A percentile compares a stretch with the other conserved stretches of the same genome.
phyloP scores from a whole-genome alignment of 148 eudicot species.

The Chenopodium formosanum region DNA sequence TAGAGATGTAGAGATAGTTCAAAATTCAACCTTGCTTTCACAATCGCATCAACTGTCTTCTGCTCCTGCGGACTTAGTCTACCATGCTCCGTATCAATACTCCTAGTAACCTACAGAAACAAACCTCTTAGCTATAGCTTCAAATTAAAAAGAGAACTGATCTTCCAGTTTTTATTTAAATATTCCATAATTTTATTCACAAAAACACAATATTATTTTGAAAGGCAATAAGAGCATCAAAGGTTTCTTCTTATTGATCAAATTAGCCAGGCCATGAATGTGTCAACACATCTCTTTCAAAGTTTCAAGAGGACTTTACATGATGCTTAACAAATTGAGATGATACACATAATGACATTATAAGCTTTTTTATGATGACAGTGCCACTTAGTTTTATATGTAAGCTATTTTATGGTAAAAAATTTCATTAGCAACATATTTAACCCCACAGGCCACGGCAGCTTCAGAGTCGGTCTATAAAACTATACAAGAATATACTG shows the following conservation, averaged over 20 bases:
- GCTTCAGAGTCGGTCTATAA: no score
- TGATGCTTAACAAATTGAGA: neutral
- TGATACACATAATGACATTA: neutral
- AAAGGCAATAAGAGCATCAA: neutral
- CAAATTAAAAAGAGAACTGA: neutral
- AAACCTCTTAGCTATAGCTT: neutral
- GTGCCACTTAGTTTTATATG: neutral
- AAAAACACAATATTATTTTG: neutral
- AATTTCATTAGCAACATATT: neutral
- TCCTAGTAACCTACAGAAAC: slow-evolving; percentile 77
- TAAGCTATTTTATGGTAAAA: no score
- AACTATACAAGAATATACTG: no score
- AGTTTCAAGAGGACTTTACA: neutral
- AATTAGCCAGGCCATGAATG: neutral
- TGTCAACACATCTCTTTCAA: neutral
- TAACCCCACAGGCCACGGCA: neutral
- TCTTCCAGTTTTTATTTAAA: neutral
- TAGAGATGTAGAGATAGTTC: neutral
- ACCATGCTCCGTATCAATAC: slow-evolving; percentile 80
- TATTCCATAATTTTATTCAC: neutral
- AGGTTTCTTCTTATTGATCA: neutral
- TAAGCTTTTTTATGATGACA: neutral
- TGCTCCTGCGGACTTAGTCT: slow-evolving; percentile 87
- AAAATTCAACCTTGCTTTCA: slow-evolving; percentile 64
- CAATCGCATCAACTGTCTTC: slow-evolving; percentile 83